Base-by-base conservation (phyloP, 257 asterid species). In the Ocimum tenuiflorum region DNA sequence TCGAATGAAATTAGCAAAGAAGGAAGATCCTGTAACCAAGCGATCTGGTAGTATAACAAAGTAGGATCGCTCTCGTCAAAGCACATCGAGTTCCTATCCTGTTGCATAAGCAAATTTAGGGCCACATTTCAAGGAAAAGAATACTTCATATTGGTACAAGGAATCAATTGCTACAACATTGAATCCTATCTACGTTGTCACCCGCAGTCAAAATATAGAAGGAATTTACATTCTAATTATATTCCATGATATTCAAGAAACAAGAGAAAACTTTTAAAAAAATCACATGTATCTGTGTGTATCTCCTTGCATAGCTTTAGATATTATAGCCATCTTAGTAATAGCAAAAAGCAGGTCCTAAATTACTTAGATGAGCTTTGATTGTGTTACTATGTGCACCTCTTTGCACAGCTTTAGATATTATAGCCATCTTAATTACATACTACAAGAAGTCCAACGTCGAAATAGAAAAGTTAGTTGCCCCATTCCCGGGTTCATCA, bases 1-100 rank as follows among this genome's bases (percentile, higher is more conserved):
- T 82, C 94, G 76, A 92, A 76, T 38, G 62, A 75, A 50, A 83
- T 51, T 48, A 92, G 85, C 82, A 89, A 72, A 7, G 84, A 70
- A 63, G 97, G 95, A 74, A 92, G 88, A 75, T 79, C 81, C 51
- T 73, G 80, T 46, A 88, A 77, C 99, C 97, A 92, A 23, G 73
- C 36, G 12, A 77, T 78, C 68, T 79, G 87, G 70, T 78, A 74
- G 63, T 73, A 70, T 68, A 81, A 77, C 42, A 89, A 63, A 69
- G 79, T 65, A 58, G 94, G 81, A 75, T 85, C 88, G 58, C 69
- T 52, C 45, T 76, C 61, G 69, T 80, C 83, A 36, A 71, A 60
- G 75, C 63, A 67, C 19, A 73, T 69, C 70, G 74, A 72, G 66
- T 76, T 76, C 73, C 77, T 72, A 68, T 85, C 94, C 96, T 92